Percentiles rank a stretch among this genome's conserved stretches.
Conservation (phyloP, 768 basidiomycete genomes). For the Strobilomyces echinocephalus region DNA sequence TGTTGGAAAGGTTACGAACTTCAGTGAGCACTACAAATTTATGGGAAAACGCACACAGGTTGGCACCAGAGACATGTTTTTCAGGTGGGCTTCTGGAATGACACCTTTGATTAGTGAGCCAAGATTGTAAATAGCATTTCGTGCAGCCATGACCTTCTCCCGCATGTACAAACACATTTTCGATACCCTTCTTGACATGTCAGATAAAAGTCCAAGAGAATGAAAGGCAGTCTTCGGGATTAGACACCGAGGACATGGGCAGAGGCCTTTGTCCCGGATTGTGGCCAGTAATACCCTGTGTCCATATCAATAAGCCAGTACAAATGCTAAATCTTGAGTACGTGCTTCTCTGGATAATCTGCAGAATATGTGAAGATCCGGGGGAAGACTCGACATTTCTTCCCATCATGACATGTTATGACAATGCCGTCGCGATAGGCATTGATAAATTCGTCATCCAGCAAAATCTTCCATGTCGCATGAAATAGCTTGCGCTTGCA, state of each 20-base stretch:
- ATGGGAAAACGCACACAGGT: slow-evolving; percentile 15
- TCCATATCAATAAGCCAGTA: not conserved
- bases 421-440: not conserved
- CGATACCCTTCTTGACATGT: not conserved
- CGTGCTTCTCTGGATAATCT: not conserved
- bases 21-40: no score
- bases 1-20: slow-evolving; percentile 26
- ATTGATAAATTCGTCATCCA: not conserved
- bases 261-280: not conserved
- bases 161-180: no score
- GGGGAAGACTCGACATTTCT: not conserved
- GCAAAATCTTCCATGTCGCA: not conserved
- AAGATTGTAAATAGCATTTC: no score
- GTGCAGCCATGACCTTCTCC: no score
- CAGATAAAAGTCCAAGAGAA: not conserved
- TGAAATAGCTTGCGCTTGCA: not conserved
- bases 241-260: not conserved
- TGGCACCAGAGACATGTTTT: no score
- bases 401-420: not conserved
- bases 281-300: not conserved
- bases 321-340: slow-evolving; percentile 17
- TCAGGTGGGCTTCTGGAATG: no score
- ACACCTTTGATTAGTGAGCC: no score
- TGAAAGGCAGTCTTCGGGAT: not conserved
- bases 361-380: not conserved